These are phyloP conservation scores for Colletotrichum endophyticum DNA, from an alignment of 2,329 filamentous ascomycete species.

Conservation along the genomic window DNA sequence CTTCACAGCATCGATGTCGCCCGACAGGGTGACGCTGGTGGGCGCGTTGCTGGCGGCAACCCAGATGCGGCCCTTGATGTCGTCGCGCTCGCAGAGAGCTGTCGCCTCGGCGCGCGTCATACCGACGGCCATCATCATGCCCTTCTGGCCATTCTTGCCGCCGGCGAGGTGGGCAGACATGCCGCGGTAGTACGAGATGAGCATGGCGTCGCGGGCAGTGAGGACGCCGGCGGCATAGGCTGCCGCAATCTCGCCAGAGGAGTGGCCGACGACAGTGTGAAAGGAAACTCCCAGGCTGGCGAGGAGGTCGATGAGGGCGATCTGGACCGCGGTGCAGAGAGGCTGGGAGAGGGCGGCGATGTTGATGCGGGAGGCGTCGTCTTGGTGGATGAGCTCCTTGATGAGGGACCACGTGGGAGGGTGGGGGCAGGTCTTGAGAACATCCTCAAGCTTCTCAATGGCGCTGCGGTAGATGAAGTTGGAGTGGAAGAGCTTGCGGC, in stretches of 20 bases:
- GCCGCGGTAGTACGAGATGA: conserved; percentile 27
- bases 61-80: conserved; percentile 22
- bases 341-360: conserved; percentile 24
- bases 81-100: conserved; percentile 18
- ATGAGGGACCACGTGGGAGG: conserved; percentile 15
- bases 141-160: conserved; percentile 15
- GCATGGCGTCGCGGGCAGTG: conserved; percentile 21
- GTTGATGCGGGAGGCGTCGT: conserved; percentile 20
- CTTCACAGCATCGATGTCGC: conserved; percentile 28
- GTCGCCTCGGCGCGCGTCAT: conserved; percentile 21
- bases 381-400: conserved; percentile 21
- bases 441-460: conserved; percentile 22
- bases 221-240: conserved; percentile 37
- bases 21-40: conserved; percentile 36
- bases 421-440: neutral
- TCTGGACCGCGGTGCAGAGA: conserved; percentile 24
- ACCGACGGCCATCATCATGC: conserved; percentile 27
- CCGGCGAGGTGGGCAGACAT: conserved; percentile 15
- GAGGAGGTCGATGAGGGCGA: conserved; percentile 25
- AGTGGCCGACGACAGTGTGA: conserved; percentile 25
- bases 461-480: conserved; percentile 5
- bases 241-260: conserved; percentile 35
- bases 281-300: conserved; percentile 17
- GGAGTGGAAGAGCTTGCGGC: conserved; percentile 24
- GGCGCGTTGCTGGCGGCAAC: conserved; percentile 32